A percentile compares a stretch with the other conserved stretches of the same genome.
Evolutionary conservation across 495 filamentous ascomycete genomes (phyloP).

Genomic region (Corynascus novoguineensis): DNA sequence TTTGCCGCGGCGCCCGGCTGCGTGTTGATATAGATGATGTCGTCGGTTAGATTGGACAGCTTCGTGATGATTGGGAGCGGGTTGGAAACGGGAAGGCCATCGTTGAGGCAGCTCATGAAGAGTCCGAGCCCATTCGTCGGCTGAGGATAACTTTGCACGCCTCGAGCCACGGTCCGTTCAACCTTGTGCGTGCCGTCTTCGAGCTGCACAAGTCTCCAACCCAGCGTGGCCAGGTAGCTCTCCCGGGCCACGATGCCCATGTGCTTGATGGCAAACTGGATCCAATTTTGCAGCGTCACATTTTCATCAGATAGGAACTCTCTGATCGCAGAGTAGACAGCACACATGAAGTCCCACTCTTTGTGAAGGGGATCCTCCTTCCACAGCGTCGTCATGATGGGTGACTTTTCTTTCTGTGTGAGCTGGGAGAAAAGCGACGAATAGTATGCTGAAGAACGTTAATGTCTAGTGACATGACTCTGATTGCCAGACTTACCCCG

Average conservation of each 20-base stretch:
- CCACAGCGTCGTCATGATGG: slow-evolving; percentile 22
- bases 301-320: slow-evolving; percentile 17
- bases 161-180: slow-evolving; percentile 9
- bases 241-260: slow-evolving; percentile 23
- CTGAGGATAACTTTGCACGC: slow-evolving; percentile 15
- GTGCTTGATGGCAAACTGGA: slow-evolving; percentile 18
- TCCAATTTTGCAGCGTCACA: slow-evolving; percentile 23
- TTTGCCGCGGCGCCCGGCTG: background rate
- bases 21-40: slow-evolving; percentile 27
- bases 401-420: slow-evolving; percentile 14
- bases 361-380: slow-evolving; percentile 22
- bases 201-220: slow-evolving; percentile 20
- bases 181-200: slow-evolving; percentile 20
- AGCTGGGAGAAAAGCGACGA: slow-evolving; percentile 14
- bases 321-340: slow-evolving; percentile 25
- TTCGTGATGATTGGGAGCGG: slow-evolving; percentile 19
- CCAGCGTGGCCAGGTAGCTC: slow-evolving; percentile 20
- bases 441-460: slow-evolving; percentile 10
- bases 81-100: slow-evolving; percentile 22
- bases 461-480: background rate
- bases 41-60: slow-evolving; percentile 20
- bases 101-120: slow-evolving; percentile 20
- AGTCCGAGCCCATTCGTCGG: slow-evolving; percentile 25
- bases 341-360: slow-evolving; percentile 29
- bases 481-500: slow-evolving; percentile 4